Base-by-base conservation (phyloP, 305 asterid genomes). In the Ajuga reptans region DNA sequence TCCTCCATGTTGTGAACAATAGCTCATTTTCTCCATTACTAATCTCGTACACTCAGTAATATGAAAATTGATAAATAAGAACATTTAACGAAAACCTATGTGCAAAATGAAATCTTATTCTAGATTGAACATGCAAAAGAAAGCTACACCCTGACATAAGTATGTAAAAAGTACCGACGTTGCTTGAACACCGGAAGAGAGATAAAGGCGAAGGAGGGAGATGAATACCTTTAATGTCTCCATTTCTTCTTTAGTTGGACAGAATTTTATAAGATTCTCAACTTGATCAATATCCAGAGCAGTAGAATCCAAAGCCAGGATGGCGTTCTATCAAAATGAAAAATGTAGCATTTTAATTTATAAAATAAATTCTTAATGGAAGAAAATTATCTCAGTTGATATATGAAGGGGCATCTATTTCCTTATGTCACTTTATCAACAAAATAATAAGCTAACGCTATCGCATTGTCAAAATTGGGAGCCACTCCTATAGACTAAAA, bases 171-270 rank as follows among this genome's bases (percentile, higher is more conserved):
- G 55, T 57, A 62, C 34, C 36, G 9, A 27, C 61, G 53, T 43
- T 21, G 52, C 49, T 11, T 10, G 55, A 14, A 41, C 70, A 56
- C 12, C 47, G 54, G 50, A 61, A 43, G 33, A 64, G 45, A 47
- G 57, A 63, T 31, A 31, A 11, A 16, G 31, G 45, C 59, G 54
- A 37, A 15, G 62, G 36, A 47, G 79, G 61, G 52, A 45, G 55
- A 47, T 16, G 17, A 16, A 53, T 80, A 93, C 99, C 96, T 88
- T 90, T 36, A 90, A 80, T 24, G 90, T 90, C 84, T 90, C 97
- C 97, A 93, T 93, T 81, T 93, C 99, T 79, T 93, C 97, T 85
- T 90, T 93, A 58, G 97, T 93, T 3, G 99, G 99, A 77, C 97
- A 88, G 64, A 93, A 93, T 71, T 93, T 93, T 66, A 93, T 93